Percentiles rank a stretch among this genome's conserved stretches.
phyloP scores from a whole-genome alignment of 2,329 filamentous ascomycete species.

The Neofusicoccum parvum region DNA sequence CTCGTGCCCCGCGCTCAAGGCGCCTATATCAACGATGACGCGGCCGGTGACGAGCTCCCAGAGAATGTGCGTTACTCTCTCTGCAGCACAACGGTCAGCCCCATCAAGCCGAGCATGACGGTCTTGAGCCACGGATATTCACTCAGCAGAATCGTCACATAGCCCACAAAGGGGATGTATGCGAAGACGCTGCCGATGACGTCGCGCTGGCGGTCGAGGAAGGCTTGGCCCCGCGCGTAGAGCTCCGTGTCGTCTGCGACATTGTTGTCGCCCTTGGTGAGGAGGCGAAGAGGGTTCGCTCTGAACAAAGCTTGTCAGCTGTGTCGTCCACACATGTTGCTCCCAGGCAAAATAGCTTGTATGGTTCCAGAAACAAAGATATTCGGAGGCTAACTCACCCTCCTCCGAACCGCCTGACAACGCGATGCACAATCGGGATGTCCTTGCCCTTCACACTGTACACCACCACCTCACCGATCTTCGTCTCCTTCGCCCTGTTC shows the following conservation, averaged over 20 bases:
- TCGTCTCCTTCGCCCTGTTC: conserved; percentile 67
- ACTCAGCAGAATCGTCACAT: conserved; percentile 92
- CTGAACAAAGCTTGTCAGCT: conserved; percentile 32
- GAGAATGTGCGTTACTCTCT: conserved; percentile 63
- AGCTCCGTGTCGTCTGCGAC: conserved; percentile 87
- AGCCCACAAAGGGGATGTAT: conserved; percentile 93
- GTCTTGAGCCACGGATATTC: conserved; percentile 98
- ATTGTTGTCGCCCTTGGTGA: conserved; percentile 99
- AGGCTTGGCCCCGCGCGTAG: conserved; percentile 85
- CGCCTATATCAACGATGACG: neutral
- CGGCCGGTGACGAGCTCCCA: conserved; percentile 8
- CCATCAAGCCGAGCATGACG: conserved; percentile 92
- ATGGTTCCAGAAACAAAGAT: neutral
- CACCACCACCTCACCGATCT: conserved; percentile 73
- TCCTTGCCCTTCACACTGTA: conserved; percentile 91
- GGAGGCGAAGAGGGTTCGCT: conserved; percentile 61
- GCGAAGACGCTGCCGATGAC: conserved; percentile 91
- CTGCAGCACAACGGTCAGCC: conserved; percentile 87
- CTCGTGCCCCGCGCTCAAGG: too few relatives aligned
- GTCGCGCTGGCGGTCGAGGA: conserved; percentile 76
- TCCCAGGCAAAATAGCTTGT: too few relatives aligned
- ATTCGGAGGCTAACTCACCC: conserved; percentile 46
- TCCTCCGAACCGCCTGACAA: conserved; percentile 72
- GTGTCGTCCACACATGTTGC: neutral
- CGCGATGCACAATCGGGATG: conserved; percentile 94